These are phyloP conservation scores for Pseudogymnoascus sp. DNA, from an alignment of 2,329 filamentous ascomycete genomes.

Conservation along the genomic window DNA sequence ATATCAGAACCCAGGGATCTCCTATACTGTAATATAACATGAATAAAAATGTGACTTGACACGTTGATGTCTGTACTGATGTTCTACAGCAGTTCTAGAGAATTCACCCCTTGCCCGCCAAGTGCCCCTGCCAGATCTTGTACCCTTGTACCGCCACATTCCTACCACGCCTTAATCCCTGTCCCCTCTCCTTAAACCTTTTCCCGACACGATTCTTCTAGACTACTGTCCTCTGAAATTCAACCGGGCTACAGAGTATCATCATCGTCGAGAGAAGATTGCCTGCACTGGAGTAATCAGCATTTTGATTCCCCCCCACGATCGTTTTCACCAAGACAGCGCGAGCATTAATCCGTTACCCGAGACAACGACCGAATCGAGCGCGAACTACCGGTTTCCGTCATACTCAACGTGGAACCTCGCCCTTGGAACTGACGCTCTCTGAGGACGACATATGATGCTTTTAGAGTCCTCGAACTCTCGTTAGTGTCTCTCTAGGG, in stretches of 20 bases:
- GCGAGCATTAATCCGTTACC: not conserved
- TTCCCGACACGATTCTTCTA: constrained; percentile 6
- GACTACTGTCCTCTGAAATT: not conserved
- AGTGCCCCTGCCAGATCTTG: not conserved
- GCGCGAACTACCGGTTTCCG: not conserved
- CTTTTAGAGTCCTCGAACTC: constrained; percentile 2
- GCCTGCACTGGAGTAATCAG: not conserved
- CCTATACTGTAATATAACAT: not conserved
- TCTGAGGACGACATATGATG: constrained; percentile 7
- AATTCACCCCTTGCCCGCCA: not conserved
- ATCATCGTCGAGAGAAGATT: not conserved
- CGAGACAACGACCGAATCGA: not conserved
- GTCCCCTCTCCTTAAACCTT: constrained; percentile 8
- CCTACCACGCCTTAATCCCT: not conserved
- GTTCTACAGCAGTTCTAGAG: too few species aligned
- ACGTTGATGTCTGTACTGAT: not conserved
- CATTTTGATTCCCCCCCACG: not conserved
- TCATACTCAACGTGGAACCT: constrained; percentile 1
- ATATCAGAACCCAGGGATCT: not conserved
- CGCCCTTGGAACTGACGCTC: not conserved
- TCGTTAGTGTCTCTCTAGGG: constrained; percentile 2
- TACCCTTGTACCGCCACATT: not conserved
- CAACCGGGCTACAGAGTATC: not conserved
- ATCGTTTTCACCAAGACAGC: constrained; percentile 7
- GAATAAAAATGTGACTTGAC: too few species aligned